A percentile compares a stretch with the other conserved stretches of the same genome.
Evolutionary conservation across 106 monocot species (phyloP).

Genomic region (Dioscorea alata): DNA sequence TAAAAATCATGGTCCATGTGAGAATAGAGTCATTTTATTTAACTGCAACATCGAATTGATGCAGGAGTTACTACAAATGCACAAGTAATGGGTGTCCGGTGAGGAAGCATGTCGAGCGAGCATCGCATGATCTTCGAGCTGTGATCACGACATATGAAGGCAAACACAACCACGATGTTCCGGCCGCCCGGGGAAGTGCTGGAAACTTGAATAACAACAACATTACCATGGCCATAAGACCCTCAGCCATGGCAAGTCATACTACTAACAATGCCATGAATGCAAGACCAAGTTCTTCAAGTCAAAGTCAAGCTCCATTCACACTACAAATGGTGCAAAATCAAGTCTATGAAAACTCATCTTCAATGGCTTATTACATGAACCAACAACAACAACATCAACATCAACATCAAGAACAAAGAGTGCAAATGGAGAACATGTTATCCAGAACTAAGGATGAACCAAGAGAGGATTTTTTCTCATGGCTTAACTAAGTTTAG

Average conservation of each 20-base stretch:
- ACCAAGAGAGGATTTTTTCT: constrained; percentile 36
- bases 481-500: constrained; percentile 10
- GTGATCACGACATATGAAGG: constrained; percentile 96
- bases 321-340: constrained; percentile 26
- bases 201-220: background rate
- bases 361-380: constrained; percentile 9
- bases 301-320: constrained; percentile 2
- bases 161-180: constrained; percentile 92
- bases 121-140: constrained; percentile 55
- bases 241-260: constrained; percentile 18
- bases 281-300: background rate
- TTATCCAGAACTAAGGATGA: constrained; percentile 25
- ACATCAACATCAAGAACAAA: background rate
- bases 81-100: constrained; percentile 67
- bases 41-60: no score
- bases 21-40: no score
- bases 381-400: constrained; percentile 26
- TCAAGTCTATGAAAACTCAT: background rate
- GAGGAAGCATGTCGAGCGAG: constrained; percentile 90
- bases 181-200: constrained; percentile 51
- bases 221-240: constrained; percentile 15
- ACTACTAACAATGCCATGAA: constrained; percentile 7
- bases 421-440: constrained; percentile 2
- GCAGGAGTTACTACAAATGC: constrained; percentile 98
- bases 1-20: no score